Conservation (phyloP, 163 green algal genomes). For the Scenedesmus sp. region DNA sequence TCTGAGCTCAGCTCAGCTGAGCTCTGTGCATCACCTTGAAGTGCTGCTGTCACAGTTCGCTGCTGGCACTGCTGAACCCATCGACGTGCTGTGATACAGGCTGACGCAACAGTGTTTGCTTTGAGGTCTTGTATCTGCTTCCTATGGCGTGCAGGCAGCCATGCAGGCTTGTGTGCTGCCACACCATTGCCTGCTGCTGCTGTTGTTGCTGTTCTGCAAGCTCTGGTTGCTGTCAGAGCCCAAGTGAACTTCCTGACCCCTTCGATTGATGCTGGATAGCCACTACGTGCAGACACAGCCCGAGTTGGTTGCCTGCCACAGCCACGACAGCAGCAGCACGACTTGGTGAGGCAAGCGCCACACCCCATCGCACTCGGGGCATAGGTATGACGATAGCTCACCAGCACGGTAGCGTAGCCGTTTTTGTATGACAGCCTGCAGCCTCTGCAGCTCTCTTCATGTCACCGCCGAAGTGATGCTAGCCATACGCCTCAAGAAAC, state of each 20-base stretch:
- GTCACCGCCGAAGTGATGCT: neutral
- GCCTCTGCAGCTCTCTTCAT: neutral
- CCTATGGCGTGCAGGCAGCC: neutral
- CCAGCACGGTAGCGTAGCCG: neutral
- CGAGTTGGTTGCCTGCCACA: neutral
- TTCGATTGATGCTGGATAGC: neutral
- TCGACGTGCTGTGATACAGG: neutral
- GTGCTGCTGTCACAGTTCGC: neutral
- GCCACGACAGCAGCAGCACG: slow-evolving; percentile 1
- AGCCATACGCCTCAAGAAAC: neutral
- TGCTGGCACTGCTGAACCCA: neutral
- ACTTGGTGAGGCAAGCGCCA: neutral
- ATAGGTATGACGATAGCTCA: neutral
- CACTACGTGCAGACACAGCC: neutral
- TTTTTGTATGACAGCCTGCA: neutral
- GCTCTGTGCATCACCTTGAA: neutral
- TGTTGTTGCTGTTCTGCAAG: neutral
- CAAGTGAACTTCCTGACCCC: neutral
- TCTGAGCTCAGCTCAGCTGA: too few relatives aligned
- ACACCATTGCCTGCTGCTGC: neutral
- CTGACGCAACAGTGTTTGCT: neutral
- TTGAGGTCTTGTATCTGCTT: neutral
- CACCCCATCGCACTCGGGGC: neutral
- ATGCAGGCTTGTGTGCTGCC: neutral
- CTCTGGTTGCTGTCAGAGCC: neutral